A percentile compares a stretch with the other conserved stretches of the same genome.
Evolutionary conservation across 2,329 filamentous ascomycete genomes (phyloP).

Genomic region (Talaromyces marneffei): DNA sequence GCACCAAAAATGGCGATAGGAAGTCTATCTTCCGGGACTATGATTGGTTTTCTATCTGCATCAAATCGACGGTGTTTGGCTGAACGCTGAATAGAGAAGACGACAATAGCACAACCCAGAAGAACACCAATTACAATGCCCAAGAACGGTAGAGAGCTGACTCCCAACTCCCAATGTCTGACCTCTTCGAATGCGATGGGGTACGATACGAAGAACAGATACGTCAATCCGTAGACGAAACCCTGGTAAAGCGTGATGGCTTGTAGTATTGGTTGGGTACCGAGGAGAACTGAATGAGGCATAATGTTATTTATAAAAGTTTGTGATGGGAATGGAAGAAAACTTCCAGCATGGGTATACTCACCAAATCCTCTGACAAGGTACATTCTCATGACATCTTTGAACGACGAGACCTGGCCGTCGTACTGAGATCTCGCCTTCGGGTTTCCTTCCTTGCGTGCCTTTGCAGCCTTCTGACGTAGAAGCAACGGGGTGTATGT

Average conservation of each 20-base stretch:
- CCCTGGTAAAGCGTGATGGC: conserved; percentile 32
- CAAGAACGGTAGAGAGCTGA: neutral
- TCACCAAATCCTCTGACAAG: neutral
- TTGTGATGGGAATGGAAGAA: neutral
- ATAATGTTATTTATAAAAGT: neutral
- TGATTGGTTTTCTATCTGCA: neutral
- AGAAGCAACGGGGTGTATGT: conserved; percentile 47
- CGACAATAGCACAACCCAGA: conserved; percentile 64
- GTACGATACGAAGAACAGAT: conserved; percentile 10
- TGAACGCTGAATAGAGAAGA: conserved; percentile 38
- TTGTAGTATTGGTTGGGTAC: neutral
- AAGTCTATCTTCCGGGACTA: neutral
- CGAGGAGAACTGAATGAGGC: neutral
- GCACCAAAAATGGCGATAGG: neutral
- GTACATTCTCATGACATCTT: neutral
- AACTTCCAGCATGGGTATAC: neutral
- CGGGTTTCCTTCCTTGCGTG: conserved; percentile 36
- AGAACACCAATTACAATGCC: conserved; percentile 42
- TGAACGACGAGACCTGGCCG: neutral
- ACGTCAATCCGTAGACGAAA: conserved; percentile 24
- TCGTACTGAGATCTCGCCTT: conserved; percentile 22
- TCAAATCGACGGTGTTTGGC: neutral
- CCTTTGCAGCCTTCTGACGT: conserved; percentile 40
- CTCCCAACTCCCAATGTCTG: conserved; percentile 3
- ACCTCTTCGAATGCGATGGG: conserved; percentile 10